phyloP scores from a whole-genome alignment of 352 stramenopile species.

The Globisporangium mamillatum region DNA sequence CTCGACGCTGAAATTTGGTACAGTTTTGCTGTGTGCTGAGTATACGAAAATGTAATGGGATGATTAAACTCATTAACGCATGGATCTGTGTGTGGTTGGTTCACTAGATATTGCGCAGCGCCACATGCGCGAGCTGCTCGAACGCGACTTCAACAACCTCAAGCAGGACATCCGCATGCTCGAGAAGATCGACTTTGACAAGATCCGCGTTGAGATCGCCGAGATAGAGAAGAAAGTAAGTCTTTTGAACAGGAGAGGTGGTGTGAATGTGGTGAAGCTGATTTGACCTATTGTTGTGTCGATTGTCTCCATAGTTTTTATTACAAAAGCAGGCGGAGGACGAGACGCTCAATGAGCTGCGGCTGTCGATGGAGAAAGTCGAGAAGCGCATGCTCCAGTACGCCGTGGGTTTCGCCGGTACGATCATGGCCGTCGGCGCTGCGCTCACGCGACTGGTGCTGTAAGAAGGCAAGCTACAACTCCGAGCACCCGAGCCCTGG shows the following conservation, averaged over 20 bases:
- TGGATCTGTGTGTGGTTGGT: background rate
- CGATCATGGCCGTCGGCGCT: slow-evolving; percentile 83
- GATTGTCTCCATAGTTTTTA: slow-evolving; percentile 38
- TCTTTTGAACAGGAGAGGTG: too few relatives aligned
- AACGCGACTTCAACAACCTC: slow-evolving; percentile 87
- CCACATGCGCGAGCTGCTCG: slow-evolving; percentile 84
- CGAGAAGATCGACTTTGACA: slow-evolving; percentile 89
- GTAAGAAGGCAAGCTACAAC: slow-evolving; percentile 23
- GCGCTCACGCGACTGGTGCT: slow-evolving; percentile 73
- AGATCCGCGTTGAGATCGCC: slow-evolving; percentile 84
- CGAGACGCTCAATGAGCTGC: slow-evolving; percentile 82
- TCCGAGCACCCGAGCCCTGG: background rate
- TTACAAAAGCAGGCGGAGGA: slow-evolving; percentile 88
- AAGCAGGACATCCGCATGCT: slow-evolving; percentile 90
- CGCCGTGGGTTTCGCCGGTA: slow-evolving; percentile 81
- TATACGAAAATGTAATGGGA: background rate
- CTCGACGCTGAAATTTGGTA: slow-evolving; percentile 88
- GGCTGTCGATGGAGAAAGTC: slow-evolving; percentile 86
- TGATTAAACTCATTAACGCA: background rate
- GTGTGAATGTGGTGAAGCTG: background rate
- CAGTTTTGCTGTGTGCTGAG: background rate
- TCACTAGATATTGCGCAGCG: slow-evolving; percentile 80
- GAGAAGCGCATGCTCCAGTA: slow-evolving; percentile 90
- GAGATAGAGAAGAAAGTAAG: slow-evolving; percentile 80
- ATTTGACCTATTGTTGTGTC: background rate